Evolutionary conservation across 768 basidiomycete species (phyloP).

Genomic region (Hygrocybe coccinea): DNA sequence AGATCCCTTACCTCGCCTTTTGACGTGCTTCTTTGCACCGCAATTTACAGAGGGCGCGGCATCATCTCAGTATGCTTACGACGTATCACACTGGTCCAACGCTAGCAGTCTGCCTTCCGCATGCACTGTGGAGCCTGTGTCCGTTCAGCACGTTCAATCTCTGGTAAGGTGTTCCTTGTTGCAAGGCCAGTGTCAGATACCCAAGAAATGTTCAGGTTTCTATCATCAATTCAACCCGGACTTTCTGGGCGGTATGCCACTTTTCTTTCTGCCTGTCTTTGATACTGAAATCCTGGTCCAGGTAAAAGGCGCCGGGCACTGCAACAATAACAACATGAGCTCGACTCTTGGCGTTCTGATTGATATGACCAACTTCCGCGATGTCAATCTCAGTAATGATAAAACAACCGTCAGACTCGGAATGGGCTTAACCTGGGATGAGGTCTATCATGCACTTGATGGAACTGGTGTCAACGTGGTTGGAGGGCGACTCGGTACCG

Average conservation of each 20-base stretch:
- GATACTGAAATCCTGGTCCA: conserved; percentile 1
- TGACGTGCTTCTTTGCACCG: background rate
- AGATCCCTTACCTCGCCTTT: background rate
- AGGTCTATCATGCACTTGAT: conserved; percentile 50
- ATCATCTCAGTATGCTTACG: conserved; percentile 32
- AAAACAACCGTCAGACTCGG: conserved; percentile 41
- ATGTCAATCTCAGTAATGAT: conserved; percentile 38
- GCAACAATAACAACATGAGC: conserved; percentile 51
- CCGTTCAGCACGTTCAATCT: conserved; percentile 42
- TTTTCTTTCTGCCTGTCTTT: background rate
- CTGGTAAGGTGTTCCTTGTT: conserved; percentile 36
- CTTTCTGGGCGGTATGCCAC: conserved; percentile 50
- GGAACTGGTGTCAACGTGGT: conserved; percentile 50
- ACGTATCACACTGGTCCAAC: conserved; percentile 49
- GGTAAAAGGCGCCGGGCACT: conserved; percentile 65
- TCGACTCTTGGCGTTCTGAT: conserved; percentile 60
- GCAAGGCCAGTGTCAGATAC: background rate
- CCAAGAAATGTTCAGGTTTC: conserved; percentile 33
- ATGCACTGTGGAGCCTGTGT: conserved; percentile 58
- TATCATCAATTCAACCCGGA: conserved; percentile 40
- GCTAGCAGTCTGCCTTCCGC: conserved; percentile 44
- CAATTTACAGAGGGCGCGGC: conserved; percentile 12
- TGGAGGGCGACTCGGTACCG: conserved; percentile 53
- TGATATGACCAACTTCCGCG: conserved; percentile 45
- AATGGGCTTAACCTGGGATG: conserved; percentile 56